Percentiles rank a stretch among this genome's conserved stretches.
Evolutionary conservation across 768 basidiomycete species (phyloP).

Genomic region (Psilocybe cubensis): DNA sequence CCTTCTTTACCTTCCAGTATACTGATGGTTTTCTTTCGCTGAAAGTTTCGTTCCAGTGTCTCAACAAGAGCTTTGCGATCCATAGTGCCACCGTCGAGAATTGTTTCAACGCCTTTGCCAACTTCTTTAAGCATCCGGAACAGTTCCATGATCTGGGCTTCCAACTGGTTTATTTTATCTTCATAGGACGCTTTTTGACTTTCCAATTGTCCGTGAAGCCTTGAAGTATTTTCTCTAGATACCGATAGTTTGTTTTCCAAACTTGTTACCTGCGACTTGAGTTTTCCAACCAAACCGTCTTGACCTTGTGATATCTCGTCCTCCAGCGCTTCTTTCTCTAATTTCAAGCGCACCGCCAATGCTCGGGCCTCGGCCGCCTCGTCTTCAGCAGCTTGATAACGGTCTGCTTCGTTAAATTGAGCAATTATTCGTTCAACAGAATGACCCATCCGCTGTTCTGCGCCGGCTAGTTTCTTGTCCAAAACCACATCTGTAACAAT

Average conservation of each 20-base stretch:
- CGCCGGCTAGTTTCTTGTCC: constrained; percentile 86
- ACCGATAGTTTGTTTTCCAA: constrained; percentile 77
- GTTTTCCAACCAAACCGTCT: constrained; percentile 82
- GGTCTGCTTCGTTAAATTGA: constrained; percentile 89
- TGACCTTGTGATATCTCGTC: constrained; percentile 81
- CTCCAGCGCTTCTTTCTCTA: constrained; percentile 84
- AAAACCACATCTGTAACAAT: constrained; percentile 90
- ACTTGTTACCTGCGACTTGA: constrained; percentile 70
- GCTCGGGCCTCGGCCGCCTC: constrained; percentile 74
- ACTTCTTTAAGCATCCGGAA: constrained; percentile 93
- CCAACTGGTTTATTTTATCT: constrained; percentile 85
- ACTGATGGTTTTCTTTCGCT: constrained; percentile 82
- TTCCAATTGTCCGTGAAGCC: constrained; percentile 78
- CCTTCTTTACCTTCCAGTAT: constrained; percentile 77
- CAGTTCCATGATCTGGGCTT: constrained; percentile 90
- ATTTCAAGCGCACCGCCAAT: constrained; percentile 62
- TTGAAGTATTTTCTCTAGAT: constrained; percentile 79
- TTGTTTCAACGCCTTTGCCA: constrained; percentile 73
- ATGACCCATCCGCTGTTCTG: constrained; percentile 83
- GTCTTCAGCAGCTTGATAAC: constrained; percentile 76
- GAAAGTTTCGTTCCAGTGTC: constrained; percentile 78
- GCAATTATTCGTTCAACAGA: constrained; percentile 89
- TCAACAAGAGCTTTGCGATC: constrained; percentile 83
- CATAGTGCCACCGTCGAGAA: constrained; percentile 72
- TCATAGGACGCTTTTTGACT: constrained; percentile 81